Base-by-base conservation (phyloP, 129 eudicot species). In the Saussurea involucrata region DNA sequence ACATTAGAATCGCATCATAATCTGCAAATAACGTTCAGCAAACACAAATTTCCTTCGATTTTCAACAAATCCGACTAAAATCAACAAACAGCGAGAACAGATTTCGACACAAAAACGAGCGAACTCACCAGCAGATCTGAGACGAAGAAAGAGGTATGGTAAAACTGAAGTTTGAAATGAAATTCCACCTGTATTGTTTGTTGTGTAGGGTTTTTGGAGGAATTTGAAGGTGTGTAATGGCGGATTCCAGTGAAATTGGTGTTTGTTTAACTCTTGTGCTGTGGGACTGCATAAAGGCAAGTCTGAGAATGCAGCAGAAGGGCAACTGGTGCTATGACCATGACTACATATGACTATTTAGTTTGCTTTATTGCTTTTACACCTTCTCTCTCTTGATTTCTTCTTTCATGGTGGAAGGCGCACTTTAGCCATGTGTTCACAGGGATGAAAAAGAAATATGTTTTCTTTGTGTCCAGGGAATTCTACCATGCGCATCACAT, bases 91-190 rank as follows among this genome's bases (percentile, higher is more conserved):
- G 1, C 21, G 28, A 55, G 12, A n/a, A 12, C 9, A 15, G 22
- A 40, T 5, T 21, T 7, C 1, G 21, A 27, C 17, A 65, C 4
- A 65, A 28, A 65, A 65, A n/a, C 6, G 34, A 65, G 8, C 17
- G 22, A 63, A 34, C 83, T 63, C 66, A 79, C 83, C 83, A 42
- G 13, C 73, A 71, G 83, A 79, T 71, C 83, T 79, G 77, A 71
- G 72, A 29, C 0, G 11, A 72, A 63, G 24, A 11, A 72, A 63
- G 24, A 53, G 36, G 6, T 49, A 3, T 12, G 20, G 25, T 5
- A 17, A 55, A 53, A n/a, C 44, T 9, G 18, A 72, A 72, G 28
- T 25, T 71, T 11, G 49, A 60, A 53, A 72, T 21, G 68, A 60
- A 34, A 60, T 40, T 74, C 32, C 34, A 8, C n/a, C 17, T 60